These are phyloP conservation scores for Chrysopogon serrulatus DNA, from an alignment of 176 grass and related monocot genomes.

Conservation along the genomic window DNA sequence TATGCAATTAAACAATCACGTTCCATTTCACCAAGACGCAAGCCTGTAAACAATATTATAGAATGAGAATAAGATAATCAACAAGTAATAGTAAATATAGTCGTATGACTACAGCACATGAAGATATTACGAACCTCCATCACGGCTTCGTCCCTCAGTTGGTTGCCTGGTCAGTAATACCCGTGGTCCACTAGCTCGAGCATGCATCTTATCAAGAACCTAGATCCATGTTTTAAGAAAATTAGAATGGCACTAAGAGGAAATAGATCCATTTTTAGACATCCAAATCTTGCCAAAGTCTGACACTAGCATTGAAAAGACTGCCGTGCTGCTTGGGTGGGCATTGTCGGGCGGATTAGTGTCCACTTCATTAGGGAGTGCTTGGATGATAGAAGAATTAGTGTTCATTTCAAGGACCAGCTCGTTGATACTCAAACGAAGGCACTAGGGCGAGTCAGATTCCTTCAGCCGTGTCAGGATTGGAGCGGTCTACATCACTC, in stretches of 20 bases:
- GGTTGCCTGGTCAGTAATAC: slow-evolving; percentile 83
- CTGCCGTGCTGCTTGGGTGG: not conserved
- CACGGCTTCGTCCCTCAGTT: slow-evolving; percentile 88
- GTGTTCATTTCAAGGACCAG: too few relatives aligned
- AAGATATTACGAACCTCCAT: slow-evolving; percentile 62
- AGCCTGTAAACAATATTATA: slow-evolving; percentile 40
- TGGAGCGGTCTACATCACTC: too few relatives aligned
- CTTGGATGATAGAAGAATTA: not conserved
- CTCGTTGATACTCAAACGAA: too few relatives aligned
- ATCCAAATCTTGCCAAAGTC: not conserved
- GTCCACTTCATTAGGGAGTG: not conserved
- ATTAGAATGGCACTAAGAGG: not conserved
- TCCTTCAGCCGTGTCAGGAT: too few relatives aligned
- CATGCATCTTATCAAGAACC: slow-evolving; percentile 99
- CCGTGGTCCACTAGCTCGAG: slow-evolving; percentile 76
- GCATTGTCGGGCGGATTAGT: not conserved
- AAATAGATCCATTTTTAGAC: not conserved
- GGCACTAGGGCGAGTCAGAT: too few relatives aligned
- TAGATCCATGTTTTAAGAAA: slow-evolving; percentile 19
- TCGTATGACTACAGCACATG: not conserved
- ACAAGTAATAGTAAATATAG: not conserved
- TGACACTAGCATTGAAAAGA: not conserved
- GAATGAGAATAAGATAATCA: not conserved
- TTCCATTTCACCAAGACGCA: slow-evolving; percentile 97
- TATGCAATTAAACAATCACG: slow-evolving; percentile 96